Evolutionary conservation across 495 filamentous ascomycete species (phyloP).

Genomic region (Aspergillus wentii): DNA sequence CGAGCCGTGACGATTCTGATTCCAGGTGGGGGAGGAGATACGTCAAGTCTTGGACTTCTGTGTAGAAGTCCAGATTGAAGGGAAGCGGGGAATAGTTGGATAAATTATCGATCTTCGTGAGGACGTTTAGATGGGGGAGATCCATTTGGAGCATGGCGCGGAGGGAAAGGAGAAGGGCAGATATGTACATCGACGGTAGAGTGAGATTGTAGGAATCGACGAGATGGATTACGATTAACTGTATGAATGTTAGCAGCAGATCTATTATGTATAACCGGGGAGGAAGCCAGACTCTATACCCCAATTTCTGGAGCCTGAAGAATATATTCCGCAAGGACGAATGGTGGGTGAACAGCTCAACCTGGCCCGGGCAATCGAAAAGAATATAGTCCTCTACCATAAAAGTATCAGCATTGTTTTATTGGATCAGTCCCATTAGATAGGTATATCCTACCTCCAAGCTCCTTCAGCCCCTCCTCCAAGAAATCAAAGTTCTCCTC

Average conservation of each 20-base stretch:
- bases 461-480: conserved; percentile 66
- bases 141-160: conserved; percentile 98
- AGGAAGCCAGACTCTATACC: conserved; percentile 68
- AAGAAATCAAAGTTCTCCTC: conserved; percentile 91
- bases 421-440: neutral
- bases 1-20: conserved; percentile 50
- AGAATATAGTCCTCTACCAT: conserved; percentile 80
- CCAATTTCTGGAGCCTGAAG: conserved; percentile 81
- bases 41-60: conserved; percentile 89
- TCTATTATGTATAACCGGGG: neutral
- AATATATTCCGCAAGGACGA: conserved; percentile 86
- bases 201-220: conserved; percentile 90
- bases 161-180: conserved; percentile 83
- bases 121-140: conserved; percentile 87
- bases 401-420: conserved; percentile 1
- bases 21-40: conserved; percentile 78
- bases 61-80: conserved; percentile 95
- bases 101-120: conserved; percentile 96
- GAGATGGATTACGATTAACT: conserved; percentile 89
- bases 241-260: conserved; percentile 10
- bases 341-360: conserved; percentile 95
- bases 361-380: conserved; percentile 95
- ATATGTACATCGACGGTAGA: conserved; percentile 89
- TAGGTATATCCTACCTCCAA: conserved; percentile 47
- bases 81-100: conserved; percentile 72